phyloP scores from a whole-genome alignment of 352 stramenopile species.

The Aphanomyces astaci region DNA sequence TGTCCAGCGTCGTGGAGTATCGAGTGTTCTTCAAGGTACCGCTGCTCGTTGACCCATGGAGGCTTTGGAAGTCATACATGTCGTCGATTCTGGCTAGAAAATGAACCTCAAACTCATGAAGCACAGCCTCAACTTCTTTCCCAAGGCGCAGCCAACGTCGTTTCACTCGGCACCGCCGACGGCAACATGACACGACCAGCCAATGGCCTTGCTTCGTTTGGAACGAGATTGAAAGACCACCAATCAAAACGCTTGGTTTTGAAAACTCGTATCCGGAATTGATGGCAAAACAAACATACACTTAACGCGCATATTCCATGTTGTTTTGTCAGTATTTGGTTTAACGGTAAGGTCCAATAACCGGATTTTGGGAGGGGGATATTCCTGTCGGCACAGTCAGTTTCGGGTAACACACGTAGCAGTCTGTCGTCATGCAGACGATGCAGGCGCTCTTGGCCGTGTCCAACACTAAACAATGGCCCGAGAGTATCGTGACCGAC shows the following conservation, averaged over 20 bases:
- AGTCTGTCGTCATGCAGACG: constrained; percentile 12
- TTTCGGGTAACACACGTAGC: constrained; percentile 12
- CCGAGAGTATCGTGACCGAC: constrained; percentile 7
- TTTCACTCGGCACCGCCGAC: constrained; percentile 5
- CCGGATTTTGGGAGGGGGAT: background rate
- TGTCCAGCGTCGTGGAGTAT: constrained; percentile 53
- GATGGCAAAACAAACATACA: background rate
- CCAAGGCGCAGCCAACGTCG: constrained; percentile 37
- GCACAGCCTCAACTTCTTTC: constrained; percentile 65
- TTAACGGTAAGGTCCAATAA: background rate
- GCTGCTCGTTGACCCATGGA: background rate
- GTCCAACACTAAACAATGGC: constrained; percentile 12
- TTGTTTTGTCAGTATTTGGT: background rate
- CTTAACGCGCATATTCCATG: background rate
- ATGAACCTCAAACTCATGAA: constrained; percentile 74
- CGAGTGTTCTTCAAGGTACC: constrained; percentile 42
- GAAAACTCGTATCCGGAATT: background rate
- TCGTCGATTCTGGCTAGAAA: constrained; percentile 29
- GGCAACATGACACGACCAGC: background rate
- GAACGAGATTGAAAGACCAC: constrained; percentile 7
- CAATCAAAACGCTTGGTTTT: background rate
- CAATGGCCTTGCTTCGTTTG: constrained; percentile 1
- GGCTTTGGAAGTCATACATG: background rate
- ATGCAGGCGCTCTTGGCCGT: constrained; percentile 7
- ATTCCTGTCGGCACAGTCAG: background rate